phyloP scores from a whole-genome alignment of 495 filamentous ascomycete species.

The Penicillium paxilli region DNA sequence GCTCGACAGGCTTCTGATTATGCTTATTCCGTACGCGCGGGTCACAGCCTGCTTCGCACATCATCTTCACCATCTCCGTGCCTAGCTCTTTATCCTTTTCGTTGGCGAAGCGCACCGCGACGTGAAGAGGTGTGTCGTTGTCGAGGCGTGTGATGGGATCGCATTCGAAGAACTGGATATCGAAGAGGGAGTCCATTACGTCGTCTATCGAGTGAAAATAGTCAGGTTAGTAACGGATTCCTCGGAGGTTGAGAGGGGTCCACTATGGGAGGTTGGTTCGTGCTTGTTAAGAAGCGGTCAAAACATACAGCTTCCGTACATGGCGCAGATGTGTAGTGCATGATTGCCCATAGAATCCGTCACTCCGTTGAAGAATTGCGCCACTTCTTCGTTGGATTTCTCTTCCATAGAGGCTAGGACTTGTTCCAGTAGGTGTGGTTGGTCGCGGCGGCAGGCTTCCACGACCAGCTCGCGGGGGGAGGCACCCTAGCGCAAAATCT shows the following conservation, averaged over 20 bases:
- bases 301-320: constrained; percentile 78
- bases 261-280: background rate
- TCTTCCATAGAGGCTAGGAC: constrained; percentile 45
- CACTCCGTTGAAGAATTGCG: constrained; percentile 77
- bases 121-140: constrained; percentile 87
- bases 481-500: constrained; percentile 64
- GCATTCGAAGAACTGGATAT: constrained; percentile 92
- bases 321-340: constrained; percentile 85
- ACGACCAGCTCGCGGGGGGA: constrained; percentile 81
- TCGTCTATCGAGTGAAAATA: constrained; percentile 64
- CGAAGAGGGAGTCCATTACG: constrained; percentile 86
- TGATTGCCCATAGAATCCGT: constrained; percentile 83
- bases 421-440: constrained; percentile 74
- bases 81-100: constrained; percentile 64
- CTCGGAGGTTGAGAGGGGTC: background rate
- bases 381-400: constrained; percentile 55
- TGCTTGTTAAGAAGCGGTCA: background rate
- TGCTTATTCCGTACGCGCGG: constrained; percentile 55
- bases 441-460: constrained; percentile 91
- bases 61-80: constrained; percentile 74
- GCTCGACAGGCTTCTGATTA: constrained; percentile 41
- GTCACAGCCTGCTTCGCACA: constrained; percentile 90
- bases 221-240: too few relatives aligned
- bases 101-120: constrained; percentile 83
- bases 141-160: constrained; percentile 81